Evolutionary conservation across 345 rosid species (phyloP).

Genomic region (Abelmoschus esculentus): DNA sequence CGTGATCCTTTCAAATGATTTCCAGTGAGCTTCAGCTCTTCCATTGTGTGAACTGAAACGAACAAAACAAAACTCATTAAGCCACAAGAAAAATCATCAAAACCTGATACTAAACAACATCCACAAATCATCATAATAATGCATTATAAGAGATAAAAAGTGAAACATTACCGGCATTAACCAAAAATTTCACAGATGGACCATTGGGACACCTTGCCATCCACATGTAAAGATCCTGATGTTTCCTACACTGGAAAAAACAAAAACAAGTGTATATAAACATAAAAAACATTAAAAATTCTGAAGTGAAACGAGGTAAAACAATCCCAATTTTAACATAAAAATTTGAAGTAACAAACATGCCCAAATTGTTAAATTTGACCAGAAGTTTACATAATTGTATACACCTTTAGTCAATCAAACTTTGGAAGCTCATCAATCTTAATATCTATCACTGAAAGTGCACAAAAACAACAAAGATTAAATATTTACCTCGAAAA

Average conservation of each 20-base stretch:
- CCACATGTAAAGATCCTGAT: conserved; percentile 88
- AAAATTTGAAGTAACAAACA: neutral
- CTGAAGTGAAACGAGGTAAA: too few species aligned
- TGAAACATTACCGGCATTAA: conserved; percentile 68
- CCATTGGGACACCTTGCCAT: conserved; percentile 80
- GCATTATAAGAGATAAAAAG: conserved; percentile 1
- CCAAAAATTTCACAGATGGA: conserved; percentile 91
- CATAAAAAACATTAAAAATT: too few species aligned
- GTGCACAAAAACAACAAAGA: neutral
- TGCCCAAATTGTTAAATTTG: neutral
- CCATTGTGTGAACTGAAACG: conserved; percentile 82
- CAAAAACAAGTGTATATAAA: neutral
- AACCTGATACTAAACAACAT: too few species aligned
- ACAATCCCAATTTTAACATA: too few species aligned
- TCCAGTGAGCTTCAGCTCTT: conserved; percentile 92
- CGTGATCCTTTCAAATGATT: conserved; percentile 87
- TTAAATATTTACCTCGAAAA: conserved; percentile 61
- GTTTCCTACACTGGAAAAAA: conserved; percentile 78
- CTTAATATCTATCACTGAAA: neutral
- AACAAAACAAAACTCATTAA: neutral
- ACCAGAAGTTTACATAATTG: neutral
- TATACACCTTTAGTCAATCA: neutral
- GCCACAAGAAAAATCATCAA: neutral
- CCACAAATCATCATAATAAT: neutral
- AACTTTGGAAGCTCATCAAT: neutral